Evolutionary conservation across 2,329 filamentous ascomycete species (phyloP), one percentile per base, ranked within the genome.

Genomic region (Aphanoascus verrucosus): DNA sequence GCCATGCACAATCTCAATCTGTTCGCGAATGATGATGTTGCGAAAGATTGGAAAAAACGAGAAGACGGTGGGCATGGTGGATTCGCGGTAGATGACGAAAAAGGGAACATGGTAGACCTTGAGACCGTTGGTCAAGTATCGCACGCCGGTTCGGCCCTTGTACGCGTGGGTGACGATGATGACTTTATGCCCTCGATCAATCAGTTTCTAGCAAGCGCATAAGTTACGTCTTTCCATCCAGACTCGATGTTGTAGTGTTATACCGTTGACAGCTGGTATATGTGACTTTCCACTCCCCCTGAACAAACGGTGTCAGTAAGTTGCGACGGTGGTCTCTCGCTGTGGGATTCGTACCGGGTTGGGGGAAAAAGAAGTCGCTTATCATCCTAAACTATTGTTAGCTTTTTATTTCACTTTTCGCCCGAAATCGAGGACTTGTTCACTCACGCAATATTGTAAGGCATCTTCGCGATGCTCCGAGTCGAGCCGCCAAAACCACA

Each of bases 31-130:
- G 57, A 96, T 81, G 62, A 98, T 97, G 62, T 97, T 94, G 54
- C 93, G 84, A 64, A 98, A 90, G n/a, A 96, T 83, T 8, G 94
- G 93, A 63, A 98, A 98, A 74, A 95, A 96, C 31, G 91, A 96
- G 74, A 97, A 97, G 65, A 98, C 89, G 4, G 94, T 97, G 0
- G 93, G 93, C 64, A 98, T 91, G 11, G 89, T 94, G 3, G 89
- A 82, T 59, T 89, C 86, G 61, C 94, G 88, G 69, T 96, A 97
- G 63, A 98, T 90, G 68, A 97, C 83, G 67, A 94, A 81, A 69
- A 97, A 97, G 3, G 93, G 94, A 15, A 97, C 85, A 69, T 98
- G 88, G 73, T 96, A 98, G 70, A 97, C 93, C 68, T 98, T 98
- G 65, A 98, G 81, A 51, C 93, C 91, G 67, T 98, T 98, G 56